Evolutionary conservation across 768 basidiomycete genomes (phyloP).

Genomic region (Termitomyces sp.): DNA sequence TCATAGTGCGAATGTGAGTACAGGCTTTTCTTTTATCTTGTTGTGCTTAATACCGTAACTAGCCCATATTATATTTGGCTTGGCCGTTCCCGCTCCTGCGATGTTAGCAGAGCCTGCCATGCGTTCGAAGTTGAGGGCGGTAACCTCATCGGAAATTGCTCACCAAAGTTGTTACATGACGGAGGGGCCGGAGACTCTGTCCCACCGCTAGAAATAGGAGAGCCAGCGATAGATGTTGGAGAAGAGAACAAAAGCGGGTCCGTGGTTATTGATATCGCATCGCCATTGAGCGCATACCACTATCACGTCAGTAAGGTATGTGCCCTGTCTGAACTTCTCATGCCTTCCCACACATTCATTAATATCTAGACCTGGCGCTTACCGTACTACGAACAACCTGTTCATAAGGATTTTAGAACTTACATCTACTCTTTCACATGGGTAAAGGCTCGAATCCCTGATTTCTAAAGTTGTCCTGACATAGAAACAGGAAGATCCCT

Average conservation of each 20-base stretch:
- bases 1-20: conserved; percentile 55
- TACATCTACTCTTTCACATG: conserved; percentile 65
- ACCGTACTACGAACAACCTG: conserved; percentile 63
- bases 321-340: not conserved
- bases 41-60: not conserved
- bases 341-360: not conserved
- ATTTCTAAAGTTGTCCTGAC: not conserved
- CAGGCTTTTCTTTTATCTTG: not conserved
- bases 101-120: conserved; percentile 49
- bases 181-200: conserved; percentile 30
- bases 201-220: conserved; percentile 38
- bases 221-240: conserved; percentile 25
- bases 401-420: conserved; percentile 62
- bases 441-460: conserved; percentile 22
- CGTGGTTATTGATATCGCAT: conserved; percentile 41
- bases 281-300: conserved; percentile 59
- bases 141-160: conserved; percentile 49
- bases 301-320: conserved; percentile 48
- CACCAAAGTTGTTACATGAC: conserved; percentile 30
- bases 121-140: conserved; percentile 63
- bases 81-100: conserved; percentile 58
- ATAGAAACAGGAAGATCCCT: conserved; percentile 57
- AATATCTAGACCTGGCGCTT: conserved; percentile 51
- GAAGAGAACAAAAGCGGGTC: conserved; percentile 15
- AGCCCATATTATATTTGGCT: conserved; percentile 76